Percentiles rank a stretch among this genome's conserved stretches.
Conservation (phyloP, 768 basidiomycete species). For the Psilocybe cyanescens region DNA sequence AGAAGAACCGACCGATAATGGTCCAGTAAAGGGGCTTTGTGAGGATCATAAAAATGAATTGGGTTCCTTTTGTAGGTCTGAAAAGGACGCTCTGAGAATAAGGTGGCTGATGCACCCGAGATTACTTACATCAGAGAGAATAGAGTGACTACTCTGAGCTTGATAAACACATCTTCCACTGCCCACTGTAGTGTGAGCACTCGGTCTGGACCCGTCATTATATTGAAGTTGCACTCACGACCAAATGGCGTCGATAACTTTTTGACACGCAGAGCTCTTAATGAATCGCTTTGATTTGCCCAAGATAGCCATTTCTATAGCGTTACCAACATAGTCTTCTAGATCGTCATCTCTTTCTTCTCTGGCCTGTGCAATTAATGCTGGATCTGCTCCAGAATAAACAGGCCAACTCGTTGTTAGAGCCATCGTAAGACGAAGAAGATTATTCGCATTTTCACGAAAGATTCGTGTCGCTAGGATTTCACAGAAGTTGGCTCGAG, state of each 20-base stretch:
- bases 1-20: conserved; percentile 76
- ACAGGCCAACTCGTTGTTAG: conserved; percentile 84
- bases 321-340: conserved; percentile 85
- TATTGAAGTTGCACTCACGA: conserved; percentile 44
- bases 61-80: conserved; percentile 94
- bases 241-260: conserved; percentile 86
- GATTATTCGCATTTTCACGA: conserved; percentile 68
- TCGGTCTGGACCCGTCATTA: background rate
- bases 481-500: conserved; percentile 87
- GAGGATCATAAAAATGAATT: conserved; percentile 93
- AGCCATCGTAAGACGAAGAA: conserved; percentile 70
- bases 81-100: background rate
- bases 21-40: conserved; percentile 91
- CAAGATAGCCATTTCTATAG: conserved; percentile 91
- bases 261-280: conserved; percentile 87
- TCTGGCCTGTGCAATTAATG: conserved; percentile 58
- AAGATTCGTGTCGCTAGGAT: conserved; percentile 84
- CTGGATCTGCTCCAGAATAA: conserved; percentile 72
- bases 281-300: conserved; percentile 89
- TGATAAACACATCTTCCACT: conserved; percentile 93
- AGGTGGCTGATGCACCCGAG: background rate
- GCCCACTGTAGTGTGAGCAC: conserved; percentile 13
- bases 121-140: conserved; percentile 80
- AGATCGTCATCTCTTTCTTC: conserved; percentile 72
- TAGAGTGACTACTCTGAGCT: conserved; percentile 83